Evolutionary conservation across 108 stramenopile genomes (phyloP), one percentile per base, ranked within the genome.

Genomic region (Bacterosira constricta): DNA sequence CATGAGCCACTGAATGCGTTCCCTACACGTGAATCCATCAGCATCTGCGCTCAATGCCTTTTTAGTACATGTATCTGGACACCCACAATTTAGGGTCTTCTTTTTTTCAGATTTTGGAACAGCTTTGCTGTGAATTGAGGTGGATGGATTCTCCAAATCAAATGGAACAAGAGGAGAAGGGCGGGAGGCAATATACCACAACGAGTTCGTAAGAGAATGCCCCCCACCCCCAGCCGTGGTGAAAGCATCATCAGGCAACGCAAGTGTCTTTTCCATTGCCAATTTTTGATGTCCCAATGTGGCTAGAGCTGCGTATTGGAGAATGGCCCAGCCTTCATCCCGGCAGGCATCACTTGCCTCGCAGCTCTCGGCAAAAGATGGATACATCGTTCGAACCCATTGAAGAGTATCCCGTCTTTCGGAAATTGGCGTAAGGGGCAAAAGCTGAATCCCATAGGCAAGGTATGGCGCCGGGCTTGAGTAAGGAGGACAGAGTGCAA

Each of bases 381-480:
- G 70, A 53, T 96, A 93, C 61, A 97, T 75, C 50, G 88, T 75
- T 27, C 88, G 69, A 11, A 91, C 63, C 97, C 97, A 96, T 30
- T 88, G 82, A 30, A 79, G 44, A 39, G 79, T 73, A 66, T 97
- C 95, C 51, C 96, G 60, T n/a, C 71, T 31, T 82, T 97, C 97
- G 7, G 93, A 88, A 25, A 92, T 83, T 0, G 89, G 83, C 4
- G 95, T 98, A 9, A 97, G 61, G 1, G 96, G 95, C 26, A 98
- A 47, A 21, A 97, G 84, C 59, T 97, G 93, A 45, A 95, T 95
- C 1, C 94, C 94, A 71, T 84, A 87, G 0, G 88, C 83, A 1
- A 91, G 75, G 45, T 81, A 90, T 8, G 82, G 75, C 23, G 80
- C 66, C 64, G 58, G 35, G 1, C 94, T 89, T 59, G 90, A 90